A percentile compares a stretch with the other conserved stretches of the same genome.
These are phyloP conservation scores for Aspergillus latus DNA, from an alignment of 2,329 filamentous ascomycete genomes.

Conservation along the genomic window DNA sequence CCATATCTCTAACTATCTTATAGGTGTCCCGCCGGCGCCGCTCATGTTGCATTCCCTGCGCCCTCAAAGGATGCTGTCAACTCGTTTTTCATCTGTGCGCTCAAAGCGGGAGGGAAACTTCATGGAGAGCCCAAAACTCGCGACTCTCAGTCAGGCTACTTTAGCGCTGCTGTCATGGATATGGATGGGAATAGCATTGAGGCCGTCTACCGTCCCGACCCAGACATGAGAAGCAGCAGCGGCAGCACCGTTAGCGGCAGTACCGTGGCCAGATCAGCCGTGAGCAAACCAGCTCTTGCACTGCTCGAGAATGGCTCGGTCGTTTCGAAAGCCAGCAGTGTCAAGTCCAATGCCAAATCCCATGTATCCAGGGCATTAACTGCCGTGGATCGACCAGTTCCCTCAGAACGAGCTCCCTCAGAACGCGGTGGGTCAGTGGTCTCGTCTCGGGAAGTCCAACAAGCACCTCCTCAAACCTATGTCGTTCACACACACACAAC, in stretches of 20 bases:
- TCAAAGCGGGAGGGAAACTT: slow-evolving; percentile 63
- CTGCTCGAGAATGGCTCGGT: slow-evolving; percentile 40
- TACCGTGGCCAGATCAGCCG: slow-evolving; percentile 21
- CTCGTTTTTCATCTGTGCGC: slow-evolving; percentile 68
- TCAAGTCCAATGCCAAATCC: slow-evolving; percentile 32
- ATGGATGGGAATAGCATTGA: slow-evolving; percentile 83
- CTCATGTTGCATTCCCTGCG: slow-evolving; percentile 68
- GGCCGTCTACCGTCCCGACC: slow-evolving; percentile 60
- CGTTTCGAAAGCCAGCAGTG: slow-evolving; percentile 35
- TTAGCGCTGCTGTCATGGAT: slow-evolving; percentile 68
- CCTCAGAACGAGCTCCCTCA: slow-evolving; percentile 13
- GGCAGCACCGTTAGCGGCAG: slow-evolving; percentile 22
- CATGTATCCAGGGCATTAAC: slow-evolving; percentile 30
- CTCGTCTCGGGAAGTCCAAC: slow-evolving; percentile 24
- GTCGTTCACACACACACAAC: slow-evolving; percentile 26
- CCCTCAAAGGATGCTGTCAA: slow-evolving; percentile 64
- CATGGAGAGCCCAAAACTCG: slow-evolving; percentile 58
- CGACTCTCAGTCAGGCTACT: slow-evolving; percentile 55
- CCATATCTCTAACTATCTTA: slow-evolving; percentile 19
- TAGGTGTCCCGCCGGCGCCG: slow-evolving; percentile 53
- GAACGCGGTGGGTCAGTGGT: slow-evolving; percentile 19
- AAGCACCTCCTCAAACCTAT: slow-evolving; percentile 25
- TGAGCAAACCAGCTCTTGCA: slow-evolving; percentile 35
- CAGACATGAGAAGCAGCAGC: slow-evolving; percentile 22
- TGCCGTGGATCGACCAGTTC: slow-evolving; percentile 19